Conservation (phyloP, 1,284 basidiomycete genomes). For the Wolfiporia cocos region DNA sequence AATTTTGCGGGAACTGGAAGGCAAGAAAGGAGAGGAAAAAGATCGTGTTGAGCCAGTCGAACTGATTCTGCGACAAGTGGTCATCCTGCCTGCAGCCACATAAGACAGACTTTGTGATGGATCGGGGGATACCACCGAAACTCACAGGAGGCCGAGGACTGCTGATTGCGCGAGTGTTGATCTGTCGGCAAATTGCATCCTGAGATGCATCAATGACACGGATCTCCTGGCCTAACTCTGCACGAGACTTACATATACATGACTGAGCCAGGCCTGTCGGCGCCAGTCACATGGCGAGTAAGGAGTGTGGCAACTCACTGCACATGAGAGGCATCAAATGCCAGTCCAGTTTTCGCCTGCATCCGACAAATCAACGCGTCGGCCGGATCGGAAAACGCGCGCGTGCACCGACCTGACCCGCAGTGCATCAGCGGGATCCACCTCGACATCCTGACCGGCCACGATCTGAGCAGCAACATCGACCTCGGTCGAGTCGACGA, state of each 20-base stretch:
- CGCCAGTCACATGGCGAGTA: too few relatives aligned
- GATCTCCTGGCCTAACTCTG: not conserved
- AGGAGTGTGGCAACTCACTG: slow-evolving; percentile 48
- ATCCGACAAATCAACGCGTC: too few relatives aligned
- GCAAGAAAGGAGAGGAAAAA: slow-evolving; percentile 63
- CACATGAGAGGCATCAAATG: slow-evolving; percentile 69
- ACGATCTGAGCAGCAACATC: slow-evolving; percentile 53
- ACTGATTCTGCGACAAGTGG: slow-evolving; percentile 30
- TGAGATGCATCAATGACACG: slow-evolving; percentile 19
- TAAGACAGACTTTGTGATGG: too few relatives aligned
- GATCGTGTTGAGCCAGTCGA: slow-evolving; percentile 57
- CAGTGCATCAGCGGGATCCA: slow-evolving; percentile 46
- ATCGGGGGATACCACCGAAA: too few relatives aligned
- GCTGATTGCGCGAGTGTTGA: slow-evolving; percentile 63
- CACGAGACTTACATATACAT: not conserved
- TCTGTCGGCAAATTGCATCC: slow-evolving; percentile 71
- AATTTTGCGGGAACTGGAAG: slow-evolving; percentile 69
- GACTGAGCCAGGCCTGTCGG: too few relatives aligned
- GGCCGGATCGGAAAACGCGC: too few relatives aligned
- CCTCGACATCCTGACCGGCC: slow-evolving; percentile 33
- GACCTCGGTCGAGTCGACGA: slow-evolving; percentile 28
- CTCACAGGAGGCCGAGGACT: slow-evolving; percentile 58
- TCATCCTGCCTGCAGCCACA: slow-evolving; percentile 23
- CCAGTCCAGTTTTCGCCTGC: slow-evolving; percentile 57
- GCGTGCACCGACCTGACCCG: slow-evolving; percentile 44